phyloP scores from a whole-genome alignment of 2,329 filamentous ascomycete genomes.

The Fusarium chuoi region DNA sequence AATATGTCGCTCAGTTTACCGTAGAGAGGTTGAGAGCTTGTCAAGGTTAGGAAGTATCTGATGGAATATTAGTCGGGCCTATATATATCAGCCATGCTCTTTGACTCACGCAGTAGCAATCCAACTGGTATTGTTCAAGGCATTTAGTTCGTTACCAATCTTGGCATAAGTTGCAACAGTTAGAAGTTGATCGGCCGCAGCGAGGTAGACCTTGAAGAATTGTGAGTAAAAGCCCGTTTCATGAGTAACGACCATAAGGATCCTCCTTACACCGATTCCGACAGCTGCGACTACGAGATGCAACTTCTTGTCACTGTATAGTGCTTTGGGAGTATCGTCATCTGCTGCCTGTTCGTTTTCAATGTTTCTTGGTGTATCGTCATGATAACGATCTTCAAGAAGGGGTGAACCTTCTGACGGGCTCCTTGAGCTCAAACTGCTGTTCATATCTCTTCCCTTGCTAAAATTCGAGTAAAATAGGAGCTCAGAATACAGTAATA shows the following conservation, averaged over 20 bases:
- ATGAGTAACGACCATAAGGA: background rate
- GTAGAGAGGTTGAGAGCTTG: slow-evolving; percentile 79
- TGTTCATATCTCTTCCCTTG: slow-evolving; percentile 22
- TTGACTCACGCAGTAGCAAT: slow-evolving; percentile 64
- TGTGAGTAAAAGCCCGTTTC: background rate
- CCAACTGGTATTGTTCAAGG: slow-evolving; percentile 80
- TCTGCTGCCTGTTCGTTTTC: slow-evolving; percentile 21
- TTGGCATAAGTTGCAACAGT: slow-evolving; percentile 81
- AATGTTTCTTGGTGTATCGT: slow-evolving; percentile 1
- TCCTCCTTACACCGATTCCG: slow-evolving; percentile 49
- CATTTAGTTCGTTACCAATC: slow-evolving; percentile 80
- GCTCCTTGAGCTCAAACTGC: background rate
- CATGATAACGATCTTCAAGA: slow-evolving; percentile 24
- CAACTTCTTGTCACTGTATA: slow-evolving; percentile 48
- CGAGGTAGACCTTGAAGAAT: slow-evolving; percentile 70
- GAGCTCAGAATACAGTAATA: background rate
- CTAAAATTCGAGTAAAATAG: background rate
- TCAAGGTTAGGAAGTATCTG: slow-evolving; percentile 78
- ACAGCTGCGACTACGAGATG: slow-evolving; percentile 52
- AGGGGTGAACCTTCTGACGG: slow-evolving; percentile 45
- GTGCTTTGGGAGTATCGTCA: background rate
- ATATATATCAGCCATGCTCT: background rate
- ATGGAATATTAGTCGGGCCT: background rate
- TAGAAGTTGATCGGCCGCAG: slow-evolving; percentile 80
- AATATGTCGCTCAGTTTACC: slow-evolving; percentile 78